Evolutionary conservation across 2,329 filamentous ascomycete species (phyloP).

Genomic region (Aspergillus phoenicis): DNA sequence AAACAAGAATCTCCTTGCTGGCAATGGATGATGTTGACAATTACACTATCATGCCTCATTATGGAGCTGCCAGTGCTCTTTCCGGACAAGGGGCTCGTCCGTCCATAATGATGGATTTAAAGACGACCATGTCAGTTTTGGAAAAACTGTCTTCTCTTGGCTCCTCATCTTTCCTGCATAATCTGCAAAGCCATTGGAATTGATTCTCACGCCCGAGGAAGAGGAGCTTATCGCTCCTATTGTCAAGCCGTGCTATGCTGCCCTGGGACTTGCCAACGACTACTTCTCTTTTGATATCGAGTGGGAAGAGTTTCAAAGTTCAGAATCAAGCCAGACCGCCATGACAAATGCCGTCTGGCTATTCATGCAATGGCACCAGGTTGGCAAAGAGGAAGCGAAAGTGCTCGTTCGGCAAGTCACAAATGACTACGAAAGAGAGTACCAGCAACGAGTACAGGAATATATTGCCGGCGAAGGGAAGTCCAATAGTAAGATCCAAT

Average conservation of each 20-base stretch:
- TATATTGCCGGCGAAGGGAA: constrained; percentile 6
- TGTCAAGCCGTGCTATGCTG: constrained; percentile 18
- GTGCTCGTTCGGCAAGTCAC: constrained; percentile 11
- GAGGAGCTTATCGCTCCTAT: constrained; percentile 13
- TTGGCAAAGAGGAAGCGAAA: constrained; percentile 16
- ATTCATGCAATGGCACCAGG: constrained; percentile 20
- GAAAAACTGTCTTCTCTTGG: too few species aligned
- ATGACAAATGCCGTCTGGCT: constrained; percentile 24
- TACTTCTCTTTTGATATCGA: constrained; percentile 24
- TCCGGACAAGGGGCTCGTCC: too few species aligned
- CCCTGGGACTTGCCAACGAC: constrained; percentile 22
- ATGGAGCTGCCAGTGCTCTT: too few species aligned
- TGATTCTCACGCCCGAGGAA: constrained; percentile 12
- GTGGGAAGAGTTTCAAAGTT: constrained; percentile 17
- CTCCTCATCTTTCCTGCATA: background rate
- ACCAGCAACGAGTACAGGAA: constrained; percentile 6
- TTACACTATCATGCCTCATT: too few species aligned
- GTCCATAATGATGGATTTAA: too few species aligned
- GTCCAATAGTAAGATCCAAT: background rate
- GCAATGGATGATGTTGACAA: too few species aligned
- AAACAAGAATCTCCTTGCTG: too few species aligned
- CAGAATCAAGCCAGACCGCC: background rate
- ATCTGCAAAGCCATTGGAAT: too few species aligned
- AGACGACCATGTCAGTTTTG: too few species aligned
- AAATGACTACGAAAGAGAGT: constrained; percentile 15